These are phyloP conservation scores for Geotrichum carabidarum DNA, from an alignment of 1,139 yeast genomes.

Conservation along the genomic window DNA sequence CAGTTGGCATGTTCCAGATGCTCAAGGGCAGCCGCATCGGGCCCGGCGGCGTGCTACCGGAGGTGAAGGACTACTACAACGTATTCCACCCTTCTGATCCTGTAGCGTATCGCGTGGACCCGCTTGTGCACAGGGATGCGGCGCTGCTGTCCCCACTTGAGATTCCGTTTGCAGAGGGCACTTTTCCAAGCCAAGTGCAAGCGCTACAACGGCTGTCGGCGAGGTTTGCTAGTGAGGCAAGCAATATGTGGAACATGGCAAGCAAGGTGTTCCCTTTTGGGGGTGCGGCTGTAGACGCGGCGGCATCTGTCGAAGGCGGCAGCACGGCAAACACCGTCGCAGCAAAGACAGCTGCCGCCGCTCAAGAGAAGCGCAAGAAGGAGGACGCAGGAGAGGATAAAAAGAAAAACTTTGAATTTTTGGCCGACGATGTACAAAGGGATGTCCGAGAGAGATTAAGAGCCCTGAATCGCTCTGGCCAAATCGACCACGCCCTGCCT, in stretches of 20 bases:
- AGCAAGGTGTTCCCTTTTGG: background rate
- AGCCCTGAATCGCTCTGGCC: slow-evolving; percentile 54
- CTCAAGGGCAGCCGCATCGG: slow-evolving; percentile 53
- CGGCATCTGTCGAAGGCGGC: background rate
- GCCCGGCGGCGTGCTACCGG: slow-evolving; percentile 29
- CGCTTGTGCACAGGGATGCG: slow-evolving; percentile 56
- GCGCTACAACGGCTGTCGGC: slow-evolving; percentile 40
- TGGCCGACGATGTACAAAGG: slow-evolving; percentile 20
- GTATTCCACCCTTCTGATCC: slow-evolving; percentile 88
- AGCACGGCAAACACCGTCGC: background rate
- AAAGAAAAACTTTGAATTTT: slow-evolving; percentile 13
- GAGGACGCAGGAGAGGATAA: slow-evolving; percentile 15
- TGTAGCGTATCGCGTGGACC: slow-evolving; percentile 80
- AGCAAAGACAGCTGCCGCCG: background rate
- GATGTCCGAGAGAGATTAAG: slow-evolving; percentile 28
- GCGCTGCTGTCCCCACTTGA: slow-evolving; percentile 54
- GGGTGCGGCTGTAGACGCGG: background rate
- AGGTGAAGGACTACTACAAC: slow-evolving; percentile 59
- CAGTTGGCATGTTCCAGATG: slow-evolving; percentile 75
- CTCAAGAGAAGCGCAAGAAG: slow-evolving; percentile 1
- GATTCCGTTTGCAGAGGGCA: slow-evolving; percentile 52
- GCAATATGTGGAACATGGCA: slow-evolving; percentile 41
- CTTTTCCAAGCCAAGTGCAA: slow-evolving; percentile 44
- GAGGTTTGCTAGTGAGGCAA: slow-evolving; percentile 43
- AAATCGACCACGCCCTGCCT: slow-evolving; percentile 77